Evolutionary conservation across 257 asterid genomes (phyloP), one percentile per base, ranked within the genome.

Genomic region (Solanum habrochaites): DNA sequence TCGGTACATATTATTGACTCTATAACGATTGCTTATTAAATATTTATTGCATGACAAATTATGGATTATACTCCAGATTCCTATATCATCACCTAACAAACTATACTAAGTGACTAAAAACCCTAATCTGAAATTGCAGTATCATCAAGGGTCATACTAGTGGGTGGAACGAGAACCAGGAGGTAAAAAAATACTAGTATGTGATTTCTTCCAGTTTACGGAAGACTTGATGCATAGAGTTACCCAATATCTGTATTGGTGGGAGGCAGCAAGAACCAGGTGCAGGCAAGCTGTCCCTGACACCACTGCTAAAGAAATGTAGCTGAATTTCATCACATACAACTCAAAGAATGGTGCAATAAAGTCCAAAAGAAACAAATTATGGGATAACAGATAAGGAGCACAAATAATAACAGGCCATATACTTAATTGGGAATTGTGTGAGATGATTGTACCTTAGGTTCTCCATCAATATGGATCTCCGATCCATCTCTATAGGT

Each of bases 381-480:
- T 13, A 71, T 13, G 39, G 40, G 39, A 29, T 6, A 31, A 4
- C 77, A 70, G 42, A 31, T 4, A 70, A 8, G 21, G 73, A 25
- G 37, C 73, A 66, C 73, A 27, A 6, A 66, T 25, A 2, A 27
- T 12, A 73, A 73, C 82, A 39, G 7, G 11, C 20, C 47, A 73
- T 11, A 21, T 73, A 12, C 82, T 73, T 73, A 75, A 74, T 78
- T 14, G 62, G 4, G 32, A 43, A 78, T 78, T 16, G 40, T 25
- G n/a, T 78, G 15, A 78, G 35, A 43, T 8, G 21, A 21, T 18
- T 12, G 86, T 90, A 96, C 99, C 97, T 95, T 92, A 84, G 98
- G 98, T 89, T 95, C 97, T 20, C 99, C 98, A 20, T 96, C 99
- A 60, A 96, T 60, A 84, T 91, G 52, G 62, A 96, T 37, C n/a